Evolutionary conservation across 768 basidiomycete species (phyloP).

Genomic region (Mrakia blollopis): DNA sequence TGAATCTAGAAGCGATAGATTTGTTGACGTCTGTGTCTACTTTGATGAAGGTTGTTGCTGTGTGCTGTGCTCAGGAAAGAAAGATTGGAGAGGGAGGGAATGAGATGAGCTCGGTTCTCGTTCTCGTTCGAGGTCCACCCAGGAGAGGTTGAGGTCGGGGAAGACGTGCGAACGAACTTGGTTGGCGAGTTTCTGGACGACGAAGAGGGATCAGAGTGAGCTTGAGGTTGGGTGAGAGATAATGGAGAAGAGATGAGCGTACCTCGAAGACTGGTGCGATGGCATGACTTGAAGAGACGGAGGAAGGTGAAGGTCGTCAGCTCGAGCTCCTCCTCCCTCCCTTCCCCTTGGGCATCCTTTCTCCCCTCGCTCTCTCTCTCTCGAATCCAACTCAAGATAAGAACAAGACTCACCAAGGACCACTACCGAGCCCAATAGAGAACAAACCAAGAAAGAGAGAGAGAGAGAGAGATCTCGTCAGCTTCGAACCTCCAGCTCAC

Average conservation of each 20-base stretch:
- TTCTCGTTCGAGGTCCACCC: background rate
- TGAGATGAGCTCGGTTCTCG: no score
- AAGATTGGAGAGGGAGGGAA: background rate
- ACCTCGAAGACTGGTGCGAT: constrained; percentile 22
- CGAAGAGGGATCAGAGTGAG: background rate
- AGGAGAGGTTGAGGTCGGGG: background rate
- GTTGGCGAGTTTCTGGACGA: background rate
- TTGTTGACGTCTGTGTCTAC: constrained; percentile 27
- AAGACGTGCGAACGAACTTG: background rate
- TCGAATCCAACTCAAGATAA: background rate
- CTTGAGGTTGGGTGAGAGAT: background rate
- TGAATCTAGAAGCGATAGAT: constrained; percentile 16
- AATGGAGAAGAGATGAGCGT: background rate
- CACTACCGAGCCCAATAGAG: background rate
- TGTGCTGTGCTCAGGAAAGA: background rate
- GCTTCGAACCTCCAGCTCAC: no score
- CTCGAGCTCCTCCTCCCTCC: background rate
- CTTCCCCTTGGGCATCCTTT: background rate
- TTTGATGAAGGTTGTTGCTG: constrained; percentile 21
- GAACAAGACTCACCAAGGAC: constrained; percentile 14
- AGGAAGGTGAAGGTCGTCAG: background rate
- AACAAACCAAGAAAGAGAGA: background rate
- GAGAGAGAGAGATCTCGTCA: background rate
- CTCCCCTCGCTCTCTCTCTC: background rate
- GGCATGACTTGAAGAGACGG: background rate